phyloP scores from a whole-genome alignment of 2,329 filamentous ascomycete genomes.

The Penicillium sp. region DNA sequence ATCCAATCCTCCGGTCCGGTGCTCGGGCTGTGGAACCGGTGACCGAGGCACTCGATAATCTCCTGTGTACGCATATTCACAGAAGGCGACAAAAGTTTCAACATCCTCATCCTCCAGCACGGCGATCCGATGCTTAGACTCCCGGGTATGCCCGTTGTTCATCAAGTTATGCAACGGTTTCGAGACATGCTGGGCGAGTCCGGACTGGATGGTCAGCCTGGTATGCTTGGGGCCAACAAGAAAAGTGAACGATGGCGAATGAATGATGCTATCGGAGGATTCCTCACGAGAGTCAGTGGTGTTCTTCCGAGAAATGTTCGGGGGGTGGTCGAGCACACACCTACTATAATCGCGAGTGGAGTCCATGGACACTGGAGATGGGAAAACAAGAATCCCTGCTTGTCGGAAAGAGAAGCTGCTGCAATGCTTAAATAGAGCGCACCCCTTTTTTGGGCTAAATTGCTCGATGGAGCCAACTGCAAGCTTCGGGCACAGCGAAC shows the following conservation, averaged over 20 bases:
- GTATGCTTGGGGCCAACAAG: slow-evolving; percentile 44
- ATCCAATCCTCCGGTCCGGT: slow-evolving; percentile 11
- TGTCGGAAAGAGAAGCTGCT: not conserved
- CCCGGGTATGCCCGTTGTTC: slow-evolving; percentile 44
- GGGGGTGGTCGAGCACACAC: slow-evolving; percentile 19
- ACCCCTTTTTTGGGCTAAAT: not conserved
- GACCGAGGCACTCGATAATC: slow-evolving; percentile 39
- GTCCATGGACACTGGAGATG: slow-evolving; percentile 22
- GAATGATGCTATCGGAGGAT: slow-evolving; percentile 37
- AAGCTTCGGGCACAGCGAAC: slow-evolving; percentile 11
- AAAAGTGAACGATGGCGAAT: slow-evolving; percentile 44
- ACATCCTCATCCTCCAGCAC: slow-evolving; percentile 45
- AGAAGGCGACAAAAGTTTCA: slow-evolving; percentile 46
- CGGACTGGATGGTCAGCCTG: slow-evolving; percentile 44
- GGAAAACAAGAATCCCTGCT: not conserved
- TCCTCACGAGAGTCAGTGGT: slow-evolving; percentile 3
- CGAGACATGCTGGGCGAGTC: slow-evolving; percentile 42
- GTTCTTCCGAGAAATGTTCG: not conserved
- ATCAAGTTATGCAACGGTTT: slow-evolving; percentile 42
- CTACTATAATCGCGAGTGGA: slow-evolving; percentile 30
- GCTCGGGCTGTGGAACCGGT: slow-evolving; percentile 21
- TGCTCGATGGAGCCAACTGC: too few species aligned
- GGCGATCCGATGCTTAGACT: slow-evolving; percentile 41
- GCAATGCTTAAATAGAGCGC: slow-evolving; percentile 6
- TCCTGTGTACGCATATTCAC: slow-evolving; percentile 47